phyloP scores from a whole-genome alignment of 2,329 filamentous ascomycete species.

The Cercospora nicotianae region DNA sequence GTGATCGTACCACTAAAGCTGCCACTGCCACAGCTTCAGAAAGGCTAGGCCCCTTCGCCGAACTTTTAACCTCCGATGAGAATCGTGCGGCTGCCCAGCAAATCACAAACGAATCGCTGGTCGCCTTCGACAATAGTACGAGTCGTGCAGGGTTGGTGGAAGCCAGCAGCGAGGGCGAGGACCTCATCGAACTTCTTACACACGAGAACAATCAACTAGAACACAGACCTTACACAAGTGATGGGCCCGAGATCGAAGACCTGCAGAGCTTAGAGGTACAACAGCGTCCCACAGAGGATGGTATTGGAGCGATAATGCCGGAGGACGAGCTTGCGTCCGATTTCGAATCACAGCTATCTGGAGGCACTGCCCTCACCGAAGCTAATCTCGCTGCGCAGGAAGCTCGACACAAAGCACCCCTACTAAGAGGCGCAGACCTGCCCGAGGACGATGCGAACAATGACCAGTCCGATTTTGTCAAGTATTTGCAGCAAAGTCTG shows the following conservation, averaged over 20 bases:
- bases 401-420: conserved; percentile 26
- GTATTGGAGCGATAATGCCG: background rate
- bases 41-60: background rate
- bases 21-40: background rate
- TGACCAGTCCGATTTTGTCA: conserved; percentile 32
- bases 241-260: background rate
- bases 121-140: background rate
- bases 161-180: background rate
- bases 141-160: background rate
- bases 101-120: conserved; percentile 17
- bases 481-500: conserved; percentile 27
- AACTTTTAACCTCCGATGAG: conserved; percentile 27
- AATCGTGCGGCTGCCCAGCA: conserved; percentile 30
- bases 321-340: conserved; percentile 1
- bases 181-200: background rate
- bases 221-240: background rate
- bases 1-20: background rate
- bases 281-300: background rate
- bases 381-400: conserved; percentile 39
- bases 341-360: background rate
- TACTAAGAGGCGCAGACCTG: conserved; percentile 33
- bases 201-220: background rate
- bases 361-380: conserved; percentile 31
- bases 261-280: background rate
- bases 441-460: conserved; percentile 34